Evolutionary conservation across 352 stramenopile species (phyloP).

Genomic region (Pythium biforme): DNA sequence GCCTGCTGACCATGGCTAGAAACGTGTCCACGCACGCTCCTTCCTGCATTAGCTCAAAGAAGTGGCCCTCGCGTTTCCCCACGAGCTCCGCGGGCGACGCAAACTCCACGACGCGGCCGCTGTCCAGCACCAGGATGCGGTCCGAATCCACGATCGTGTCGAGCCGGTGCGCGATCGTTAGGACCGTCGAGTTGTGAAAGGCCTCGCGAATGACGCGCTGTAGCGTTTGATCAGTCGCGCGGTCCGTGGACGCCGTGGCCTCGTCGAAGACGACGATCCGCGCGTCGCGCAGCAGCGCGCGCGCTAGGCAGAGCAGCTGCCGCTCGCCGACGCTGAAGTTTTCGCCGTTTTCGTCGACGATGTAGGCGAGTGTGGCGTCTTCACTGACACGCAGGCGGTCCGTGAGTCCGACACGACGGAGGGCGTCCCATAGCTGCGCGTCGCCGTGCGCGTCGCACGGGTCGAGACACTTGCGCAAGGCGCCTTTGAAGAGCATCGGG

Average conservation of each 20-base stretch:
- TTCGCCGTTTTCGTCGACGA: slow-evolving; percentile 89
- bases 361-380: slow-evolving; percentile 41
- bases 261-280: slow-evolving; percentile 73
- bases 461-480: slow-evolving; percentile 90
- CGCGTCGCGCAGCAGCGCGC: slow-evolving; percentile 83
- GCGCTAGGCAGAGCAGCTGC: slow-evolving; percentile 49
- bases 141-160: slow-evolving; percentile 7
- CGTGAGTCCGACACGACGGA: slow-evolving; percentile 43
- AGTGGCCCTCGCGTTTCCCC: slow-evolving; percentile 32
- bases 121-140: slow-evolving; percentile 34
- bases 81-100: slow-evolving; percentile 68
- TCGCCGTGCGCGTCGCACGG: slow-evolving; percentile 84
- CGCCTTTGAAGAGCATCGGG: slow-evolving; percentile 90
- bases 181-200: slow-evolving; percentile 89
- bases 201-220: slow-evolving; percentile 70
- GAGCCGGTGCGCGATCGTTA: slow-evolving; percentile 80
- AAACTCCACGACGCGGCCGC: slow-evolving; percentile 81
- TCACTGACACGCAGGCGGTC: slow-evolving; percentile 49
- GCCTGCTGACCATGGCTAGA: too few species aligned
- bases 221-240: slow-evolving; percentile 54
- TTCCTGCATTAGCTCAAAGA: slow-evolving; percentile 46
- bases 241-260: slow-evolving; percentile 68
- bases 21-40: slow-evolving; percentile 33
- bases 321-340: slow-evolving; percentile 89
- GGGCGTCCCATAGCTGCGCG: slow-evolving; percentile 48